A percentile compares a stretch with the other conserved stretches of the same genome.
phyloP scores from a whole-genome alignment of 768 basidiomycete species.

The Hygrophorus russula region DNA sequence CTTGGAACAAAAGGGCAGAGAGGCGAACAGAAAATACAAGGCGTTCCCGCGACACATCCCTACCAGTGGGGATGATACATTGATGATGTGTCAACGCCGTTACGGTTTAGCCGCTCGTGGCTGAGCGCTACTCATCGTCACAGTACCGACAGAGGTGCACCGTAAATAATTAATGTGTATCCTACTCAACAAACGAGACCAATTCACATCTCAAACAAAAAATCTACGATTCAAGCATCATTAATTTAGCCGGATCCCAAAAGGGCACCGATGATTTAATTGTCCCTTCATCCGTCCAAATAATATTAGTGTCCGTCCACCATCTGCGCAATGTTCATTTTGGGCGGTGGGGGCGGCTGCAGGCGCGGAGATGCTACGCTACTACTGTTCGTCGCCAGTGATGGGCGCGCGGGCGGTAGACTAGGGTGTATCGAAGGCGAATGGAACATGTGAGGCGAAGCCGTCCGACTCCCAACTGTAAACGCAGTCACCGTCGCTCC shows the following conservation, averaged over 20 bases:
- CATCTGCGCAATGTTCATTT: slow-evolving; percentile 32
- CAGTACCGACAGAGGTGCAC: too few species aligned
- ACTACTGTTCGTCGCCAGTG: slow-evolving; percentile 18
- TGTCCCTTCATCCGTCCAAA: background rate
- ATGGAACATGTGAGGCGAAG: slow-evolving; percentile 19
- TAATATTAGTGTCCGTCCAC: slow-evolving; percentile 25
- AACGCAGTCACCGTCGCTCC: slow-evolving; percentile 7
- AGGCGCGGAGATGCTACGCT: slow-evolving; percentile 14
- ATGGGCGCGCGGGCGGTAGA: slow-evolving; percentile 10
- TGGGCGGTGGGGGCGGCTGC: slow-evolving; percentile 21
- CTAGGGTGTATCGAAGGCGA: slow-evolving; percentile 13
- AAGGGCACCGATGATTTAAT: too few species aligned
- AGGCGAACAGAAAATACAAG: slow-evolving; percentile 25
- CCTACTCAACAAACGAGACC: too few species aligned
- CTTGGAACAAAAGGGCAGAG: too few species aligned
- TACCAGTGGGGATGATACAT: too few species aligned
- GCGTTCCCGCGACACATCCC: too few species aligned
- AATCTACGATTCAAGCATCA: background rate
- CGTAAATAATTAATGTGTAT: too few species aligned
- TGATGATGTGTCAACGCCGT: too few species aligned
- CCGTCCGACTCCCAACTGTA: slow-evolving; percentile 17
- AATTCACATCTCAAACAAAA: too few species aligned
- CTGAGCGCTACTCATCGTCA: too few species aligned
- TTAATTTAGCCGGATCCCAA: background rate
- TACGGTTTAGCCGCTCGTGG: background rate